Conservation (phyloP, 345 rosid genomes). For the Acer saccharum region DNA sequence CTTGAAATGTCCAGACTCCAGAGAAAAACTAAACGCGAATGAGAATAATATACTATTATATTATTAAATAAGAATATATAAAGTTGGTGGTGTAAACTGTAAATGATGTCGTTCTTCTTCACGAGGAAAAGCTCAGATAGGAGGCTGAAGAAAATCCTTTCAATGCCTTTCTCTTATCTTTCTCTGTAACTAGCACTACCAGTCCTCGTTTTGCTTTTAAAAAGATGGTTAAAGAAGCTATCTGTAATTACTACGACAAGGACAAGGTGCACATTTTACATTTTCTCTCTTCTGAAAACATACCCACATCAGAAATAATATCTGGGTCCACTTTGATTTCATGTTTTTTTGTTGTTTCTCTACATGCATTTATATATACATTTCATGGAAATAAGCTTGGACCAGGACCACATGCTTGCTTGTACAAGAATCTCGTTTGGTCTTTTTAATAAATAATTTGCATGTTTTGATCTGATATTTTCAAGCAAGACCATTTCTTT, state of each 20-base stretch:
- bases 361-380: background rate
- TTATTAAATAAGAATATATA: background rate
- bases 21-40: background rate
- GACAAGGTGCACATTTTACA: constrained; percentile 13
- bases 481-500: constrained; percentile 28
- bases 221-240: constrained; percentile 8
- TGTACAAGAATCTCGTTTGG: background rate
- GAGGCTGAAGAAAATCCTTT: background rate
- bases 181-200: background rate
- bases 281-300: too few species aligned
- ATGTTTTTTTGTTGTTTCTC: background rate
- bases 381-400: constrained; percentile 3
- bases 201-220: background rate
- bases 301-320: background rate
- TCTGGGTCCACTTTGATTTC: background rate
- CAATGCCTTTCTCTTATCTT: background rate
- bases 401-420: constrained; percentile 12
- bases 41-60: background rate
- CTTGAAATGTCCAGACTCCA: too few species aligned
- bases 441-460: background rate
- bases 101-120: constrained; percentile 16
- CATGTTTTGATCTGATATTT: constrained; percentile 8
- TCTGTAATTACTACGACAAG: constrained; percentile 8
- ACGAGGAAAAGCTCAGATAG: constrained; percentile 11
- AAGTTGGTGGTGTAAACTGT: background rate